Evolutionary conservation across 1,284 basidiomycete species (phyloP).

Genomic region (Microbotryum violaceum): DNA sequence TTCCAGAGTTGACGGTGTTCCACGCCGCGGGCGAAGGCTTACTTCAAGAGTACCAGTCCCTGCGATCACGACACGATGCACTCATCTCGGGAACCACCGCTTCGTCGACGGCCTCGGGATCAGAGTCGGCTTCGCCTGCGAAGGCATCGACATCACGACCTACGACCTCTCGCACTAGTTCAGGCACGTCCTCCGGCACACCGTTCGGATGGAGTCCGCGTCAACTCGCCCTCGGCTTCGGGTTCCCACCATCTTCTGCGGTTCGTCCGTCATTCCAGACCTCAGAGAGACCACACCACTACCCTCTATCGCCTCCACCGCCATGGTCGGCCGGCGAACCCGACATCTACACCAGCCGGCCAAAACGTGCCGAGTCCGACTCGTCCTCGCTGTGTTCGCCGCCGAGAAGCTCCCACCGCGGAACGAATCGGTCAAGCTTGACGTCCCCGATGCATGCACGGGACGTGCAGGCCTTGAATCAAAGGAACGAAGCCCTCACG

Average conservation of each 20-base stretch:
- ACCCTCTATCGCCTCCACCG: too few relatives aligned
- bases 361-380: too few relatives aligned
- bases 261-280: too few relatives aligned
- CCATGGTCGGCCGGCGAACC: too few relatives aligned
- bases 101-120: conserved; percentile 24
- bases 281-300: too few relatives aligned
- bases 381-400: conserved; percentile 40
- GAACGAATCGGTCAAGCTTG: background rate
- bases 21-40: conserved; percentile 41
- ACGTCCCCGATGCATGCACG: conserved; percentile 43
- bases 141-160: conserved; percentile 11
- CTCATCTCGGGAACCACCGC: conserved; percentile 27
- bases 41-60: conserved; percentile 46
- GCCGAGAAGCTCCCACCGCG: conserved; percentile 40
- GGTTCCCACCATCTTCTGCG: too few relatives aligned
- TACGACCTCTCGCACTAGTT: background rate
- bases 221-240: too few relatives aligned
- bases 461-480: conserved; percentile 60
- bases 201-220: background rate
- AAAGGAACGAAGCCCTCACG: conserved; percentile 71
- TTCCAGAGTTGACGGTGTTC: conserved; percentile 11
- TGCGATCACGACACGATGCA: conserved; percentile 39
- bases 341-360: too few relatives aligned
- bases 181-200: background rate
- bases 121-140: conserved; percentile 34